These are phyloP conservation scores for Tarenaya hassleriana DNA, from an alignment of 345 rosid species.

Conservation along the genomic window DNA sequence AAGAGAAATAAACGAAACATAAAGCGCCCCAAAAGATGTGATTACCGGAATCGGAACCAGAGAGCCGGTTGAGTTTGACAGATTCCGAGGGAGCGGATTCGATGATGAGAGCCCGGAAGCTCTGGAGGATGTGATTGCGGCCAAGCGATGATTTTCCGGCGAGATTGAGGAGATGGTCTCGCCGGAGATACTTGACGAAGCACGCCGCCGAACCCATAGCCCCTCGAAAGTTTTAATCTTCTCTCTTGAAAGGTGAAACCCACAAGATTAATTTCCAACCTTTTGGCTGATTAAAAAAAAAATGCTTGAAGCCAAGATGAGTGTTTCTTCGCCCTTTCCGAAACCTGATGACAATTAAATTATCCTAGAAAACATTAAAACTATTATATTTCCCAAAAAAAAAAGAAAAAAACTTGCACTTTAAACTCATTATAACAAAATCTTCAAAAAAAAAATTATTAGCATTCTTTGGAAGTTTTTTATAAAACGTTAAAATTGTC, in stretches of 20 bases:
- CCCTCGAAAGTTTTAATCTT: neutral
- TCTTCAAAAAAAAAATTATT: no score
- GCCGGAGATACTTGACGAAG: slow-evolving; percentile 28
- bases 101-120: slow-evolving; percentile 54
- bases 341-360: no score
- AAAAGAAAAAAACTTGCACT: no score
- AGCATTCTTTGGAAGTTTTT: no score
- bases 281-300: no score
- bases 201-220: slow-evolving; percentile 24
- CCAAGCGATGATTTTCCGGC: slow-evolving; percentile 14
- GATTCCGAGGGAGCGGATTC: slow-evolving; percentile 54
- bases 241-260: neutral
- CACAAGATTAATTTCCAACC: no score
- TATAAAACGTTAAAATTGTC: no score
- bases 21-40: neutral
- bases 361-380: no score
- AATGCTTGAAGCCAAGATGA: no score
- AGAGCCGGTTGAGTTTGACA: slow-evolving; percentile 52
- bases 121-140: slow-evolving; percentile 29
- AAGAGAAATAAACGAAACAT: neutral
- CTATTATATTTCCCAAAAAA: no score
- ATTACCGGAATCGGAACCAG: slow-evolving; percentile 64
- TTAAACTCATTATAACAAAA: no score
- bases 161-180: slow-evolving; percentile 14
- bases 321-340: no score